These are phyloP conservation scores for Penicillium riverlandense DNA, from an alignment of 495 filamentous ascomycete genomes.

Conservation along the genomic window DNA sequence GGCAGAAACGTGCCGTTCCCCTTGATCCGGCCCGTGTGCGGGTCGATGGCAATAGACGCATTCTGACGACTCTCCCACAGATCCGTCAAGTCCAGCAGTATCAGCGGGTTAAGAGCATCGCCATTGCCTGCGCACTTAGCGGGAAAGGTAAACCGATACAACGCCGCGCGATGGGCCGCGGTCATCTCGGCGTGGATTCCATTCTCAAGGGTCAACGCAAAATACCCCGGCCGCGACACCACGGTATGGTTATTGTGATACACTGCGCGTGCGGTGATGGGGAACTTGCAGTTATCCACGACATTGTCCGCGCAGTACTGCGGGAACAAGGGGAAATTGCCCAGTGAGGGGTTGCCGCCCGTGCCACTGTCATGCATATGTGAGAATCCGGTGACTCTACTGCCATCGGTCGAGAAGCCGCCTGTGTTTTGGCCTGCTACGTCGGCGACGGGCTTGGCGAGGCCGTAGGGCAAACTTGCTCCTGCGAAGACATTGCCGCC, in stretches of 20 bases:
- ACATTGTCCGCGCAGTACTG: constrained; percentile 55
- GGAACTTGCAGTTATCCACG: constrained; percentile 54
- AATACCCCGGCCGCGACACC: constrained; percentile 59
- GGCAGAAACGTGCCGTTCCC: constrained; percentile 60
- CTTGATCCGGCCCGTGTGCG: constrained; percentile 53
- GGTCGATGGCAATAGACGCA: constrained; percentile 51
- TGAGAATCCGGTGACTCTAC: constrained; percentile 53
- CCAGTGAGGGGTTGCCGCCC: constrained; percentile 59
- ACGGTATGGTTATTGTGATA: constrained; percentile 46
- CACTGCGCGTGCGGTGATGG: constrained; percentile 39
- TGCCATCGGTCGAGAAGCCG: constrained; percentile 62
- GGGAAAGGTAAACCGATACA: constrained; percentile 66
- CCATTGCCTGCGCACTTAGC: constrained; percentile 34
- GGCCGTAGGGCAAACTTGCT: constrained; percentile 65
- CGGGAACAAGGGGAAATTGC: constrained; percentile 65
- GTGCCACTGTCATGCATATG: constrained; percentile 65
- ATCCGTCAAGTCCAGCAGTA: constrained; percentile 61
- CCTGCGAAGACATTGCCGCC: constrained; percentile 66
- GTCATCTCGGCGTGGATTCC: constrained; percentile 65
- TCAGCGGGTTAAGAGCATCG: constrained; percentile 40
- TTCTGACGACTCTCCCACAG: constrained; percentile 57
- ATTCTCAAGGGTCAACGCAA: constrained; percentile 51
- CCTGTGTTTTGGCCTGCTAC: constrained; percentile 60
- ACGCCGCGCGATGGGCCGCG: constrained; percentile 51
- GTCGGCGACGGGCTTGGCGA: constrained; percentile 71